These are phyloP conservation scores for Bothriochloa decipiens DNA, from an alignment of 176 grass and related monocot genomes.

Conservation along the genomic window DNA sequence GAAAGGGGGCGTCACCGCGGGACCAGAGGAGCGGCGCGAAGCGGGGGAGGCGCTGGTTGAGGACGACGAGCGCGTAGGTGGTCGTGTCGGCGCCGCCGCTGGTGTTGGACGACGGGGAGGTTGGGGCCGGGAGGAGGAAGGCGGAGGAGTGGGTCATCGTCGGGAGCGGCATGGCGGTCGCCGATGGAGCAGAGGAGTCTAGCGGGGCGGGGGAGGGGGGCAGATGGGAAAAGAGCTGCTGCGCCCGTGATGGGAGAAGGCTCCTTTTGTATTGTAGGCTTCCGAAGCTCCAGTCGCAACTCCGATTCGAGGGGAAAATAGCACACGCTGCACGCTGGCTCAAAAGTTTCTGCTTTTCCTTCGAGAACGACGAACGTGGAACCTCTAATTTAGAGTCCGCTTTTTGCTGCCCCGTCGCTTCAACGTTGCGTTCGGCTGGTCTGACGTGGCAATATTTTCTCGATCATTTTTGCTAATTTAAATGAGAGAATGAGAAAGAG, in stretches of 20 bases:
- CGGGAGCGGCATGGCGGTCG: slow-evolving; percentile 38
- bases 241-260: background rate
- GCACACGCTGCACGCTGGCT: background rate
- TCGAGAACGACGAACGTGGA: no score
- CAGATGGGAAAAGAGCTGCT: slow-evolving; percentile 18
- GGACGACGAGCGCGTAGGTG: slow-evolving; percentile 71
- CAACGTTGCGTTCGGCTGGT: background rate
- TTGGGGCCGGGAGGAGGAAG: slow-evolving; percentile 56
- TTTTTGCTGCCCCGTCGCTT: background rate
- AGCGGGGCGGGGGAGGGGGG: background rate
- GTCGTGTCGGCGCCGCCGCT: background rate
- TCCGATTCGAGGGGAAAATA: background rate
- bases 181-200: background rate
- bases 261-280: background rate
- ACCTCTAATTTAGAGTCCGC: background rate
- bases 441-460: background rate
- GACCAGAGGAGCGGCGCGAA: slow-evolving; percentile 80
- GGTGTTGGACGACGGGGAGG: background rate
- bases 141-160: slow-evolving; percentile 67
- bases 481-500: no score
- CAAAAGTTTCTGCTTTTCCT: background rate
- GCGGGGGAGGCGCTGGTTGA: slow-evolving; percentile 90
- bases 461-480: background rate
- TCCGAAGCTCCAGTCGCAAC: background rate
- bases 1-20: slow-evolving; percentile 45